Conservation (phyloP, 148 eudicot species). For the Nyssa sinensis region DNA sequence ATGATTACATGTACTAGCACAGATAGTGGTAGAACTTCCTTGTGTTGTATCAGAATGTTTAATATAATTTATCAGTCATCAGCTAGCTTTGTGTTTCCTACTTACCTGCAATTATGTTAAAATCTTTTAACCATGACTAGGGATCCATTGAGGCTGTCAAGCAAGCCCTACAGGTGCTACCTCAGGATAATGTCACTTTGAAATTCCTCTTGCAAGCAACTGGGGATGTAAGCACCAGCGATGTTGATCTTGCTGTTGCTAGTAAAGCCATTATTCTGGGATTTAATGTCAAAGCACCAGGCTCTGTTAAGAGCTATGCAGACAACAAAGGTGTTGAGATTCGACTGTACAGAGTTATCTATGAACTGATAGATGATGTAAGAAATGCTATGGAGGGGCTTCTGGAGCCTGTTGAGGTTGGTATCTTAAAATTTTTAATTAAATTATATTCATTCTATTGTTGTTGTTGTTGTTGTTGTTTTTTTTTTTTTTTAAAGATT, state of each 20-base stretch:
- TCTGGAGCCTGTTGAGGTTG: slow-evolving; percentile 91
- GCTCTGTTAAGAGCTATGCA: slow-evolving; percentile 78
- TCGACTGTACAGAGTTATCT: slow-evolving; percentile 79
- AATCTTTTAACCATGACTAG: slow-evolving; percentile 34
- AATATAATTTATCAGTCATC: background rate
- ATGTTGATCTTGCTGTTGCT: slow-evolving; percentile 90
- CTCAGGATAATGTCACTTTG: slow-evolving; percentile 78
- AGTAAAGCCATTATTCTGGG: slow-evolving; percentile 82
- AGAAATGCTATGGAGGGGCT: slow-evolving; percentile 96
- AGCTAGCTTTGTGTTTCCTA: background rate
- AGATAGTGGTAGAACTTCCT: background rate
- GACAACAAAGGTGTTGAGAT: slow-evolving; percentile 79
- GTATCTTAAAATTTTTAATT: too few relatives aligned
- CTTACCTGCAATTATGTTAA: background rate
- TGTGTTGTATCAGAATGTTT: background rate
- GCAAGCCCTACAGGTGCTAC: slow-evolving; percentile 91
- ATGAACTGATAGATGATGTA: slow-evolving; percentile 91
- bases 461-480: background rate
- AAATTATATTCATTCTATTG: slow-evolving; percentile 19
- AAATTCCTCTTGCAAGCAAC: slow-evolving; percentile 89
- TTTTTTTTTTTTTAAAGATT: background rate
- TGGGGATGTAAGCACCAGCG: slow-evolving; percentile 86
- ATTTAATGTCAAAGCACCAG: slow-evolving; percentile 82
- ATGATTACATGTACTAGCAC: background rate
- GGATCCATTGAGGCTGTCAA: slow-evolving; percentile 91